Conservation (phyloP, 2,329 filamentous ascomycete genomes). For the Xylariaceae sp. region DNA sequence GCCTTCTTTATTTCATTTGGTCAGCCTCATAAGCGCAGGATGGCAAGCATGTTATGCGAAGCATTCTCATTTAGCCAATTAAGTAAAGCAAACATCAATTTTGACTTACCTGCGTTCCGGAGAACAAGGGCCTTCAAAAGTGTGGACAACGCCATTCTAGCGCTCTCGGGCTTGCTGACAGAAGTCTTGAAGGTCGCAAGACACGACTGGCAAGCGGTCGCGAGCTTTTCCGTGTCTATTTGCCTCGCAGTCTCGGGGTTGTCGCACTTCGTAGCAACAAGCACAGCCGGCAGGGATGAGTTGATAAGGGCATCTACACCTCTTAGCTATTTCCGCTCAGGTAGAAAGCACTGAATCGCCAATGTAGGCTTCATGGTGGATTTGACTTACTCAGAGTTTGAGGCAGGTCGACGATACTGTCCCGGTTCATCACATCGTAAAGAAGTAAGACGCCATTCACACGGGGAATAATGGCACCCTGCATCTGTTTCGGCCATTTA, state of each 20-base stretch:
- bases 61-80: no score
- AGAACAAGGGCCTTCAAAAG: constrained; percentile 69
- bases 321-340: constrained; percentile 12
- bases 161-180: constrained; percentile 63
- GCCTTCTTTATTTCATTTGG: not conserved
- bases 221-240: constrained; percentile 64
- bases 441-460: constrained; percentile 82
- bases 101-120: constrained; percentile 61
- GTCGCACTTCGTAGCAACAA: constrained; percentile 91
- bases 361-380: not conserved
- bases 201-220: constrained; percentile 61
- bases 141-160: constrained; percentile 70
- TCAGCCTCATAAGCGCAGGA: no score
- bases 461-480: constrained; percentile 66
- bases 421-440: constrained; percentile 79
- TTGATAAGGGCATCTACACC: constrained; percentile 66
- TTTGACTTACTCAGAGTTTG: constrained; percentile 69
- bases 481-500: constrained; percentile 63
- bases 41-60: no score
- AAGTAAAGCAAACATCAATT: no score
- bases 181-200: constrained; percentile 73
- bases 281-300: constrained; percentile 68
- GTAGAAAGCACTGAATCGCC: no score
- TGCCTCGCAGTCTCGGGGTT: constrained; percentile 65
- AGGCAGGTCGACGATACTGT: constrained; percentile 70